Conservation (phyloP, 1,284 basidiomycete genomes). For the Tetrapyrgos nigripes region DNA sequence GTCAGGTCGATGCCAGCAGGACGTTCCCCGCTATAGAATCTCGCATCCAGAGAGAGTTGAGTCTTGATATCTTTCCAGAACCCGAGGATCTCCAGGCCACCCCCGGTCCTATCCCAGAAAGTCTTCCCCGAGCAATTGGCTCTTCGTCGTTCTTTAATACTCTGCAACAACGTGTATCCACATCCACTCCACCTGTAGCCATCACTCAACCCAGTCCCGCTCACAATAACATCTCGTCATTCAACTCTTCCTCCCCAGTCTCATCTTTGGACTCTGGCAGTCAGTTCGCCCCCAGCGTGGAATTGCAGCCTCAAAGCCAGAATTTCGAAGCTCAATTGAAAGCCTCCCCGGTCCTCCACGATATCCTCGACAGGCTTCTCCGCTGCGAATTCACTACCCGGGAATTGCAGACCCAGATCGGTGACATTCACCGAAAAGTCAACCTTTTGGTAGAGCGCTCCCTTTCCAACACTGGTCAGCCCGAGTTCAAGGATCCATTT, state of each 20-base stretch:
- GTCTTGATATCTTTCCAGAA: slow-evolving; percentile 60
- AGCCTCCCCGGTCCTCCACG: slow-evolving; percentile 75
- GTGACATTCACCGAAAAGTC: slow-evolving; percentile 79
- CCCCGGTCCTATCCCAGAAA: slow-evolving; percentile 34
- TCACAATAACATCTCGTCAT: slow-evolving; percentile 48
- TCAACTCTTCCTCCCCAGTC: slow-evolving; percentile 73
- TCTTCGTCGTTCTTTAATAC: slow-evolving; percentile 40
- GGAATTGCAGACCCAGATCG: slow-evolving; percentile 66
- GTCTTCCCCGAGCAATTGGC: slow-evolving; percentile 33
- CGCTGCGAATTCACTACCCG: slow-evolving; percentile 74
- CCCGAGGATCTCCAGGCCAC: slow-evolving; percentile 50
- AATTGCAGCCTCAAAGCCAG: slow-evolving; percentile 37
- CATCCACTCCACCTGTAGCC: slow-evolving; percentile 44
- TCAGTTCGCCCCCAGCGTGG: slow-evolving; percentile 55
- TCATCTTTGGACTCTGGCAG: slow-evolving; percentile 79
- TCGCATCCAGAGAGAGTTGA: slow-evolving; percentile 52
- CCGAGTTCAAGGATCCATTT: slow-evolving; percentile 83
- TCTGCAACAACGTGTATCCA: slow-evolving; percentile 41
- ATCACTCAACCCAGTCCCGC: slow-evolving; percentile 37
- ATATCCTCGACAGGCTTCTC: slow-evolving; percentile 76
- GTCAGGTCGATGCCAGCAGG: slow-evolving; percentile 50
- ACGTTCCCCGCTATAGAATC: slow-evolving; percentile 48
- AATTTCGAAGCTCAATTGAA: slow-evolving; percentile 77
- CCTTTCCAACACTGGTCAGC: slow-evolving; percentile 50
- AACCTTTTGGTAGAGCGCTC: slow-evolving; percentile 76